Evolutionary conservation across 768 basidiomycete species (phyloP), one percentile per base, ranked within the genome.

Genomic region (Serpula lacrymans): DNA sequence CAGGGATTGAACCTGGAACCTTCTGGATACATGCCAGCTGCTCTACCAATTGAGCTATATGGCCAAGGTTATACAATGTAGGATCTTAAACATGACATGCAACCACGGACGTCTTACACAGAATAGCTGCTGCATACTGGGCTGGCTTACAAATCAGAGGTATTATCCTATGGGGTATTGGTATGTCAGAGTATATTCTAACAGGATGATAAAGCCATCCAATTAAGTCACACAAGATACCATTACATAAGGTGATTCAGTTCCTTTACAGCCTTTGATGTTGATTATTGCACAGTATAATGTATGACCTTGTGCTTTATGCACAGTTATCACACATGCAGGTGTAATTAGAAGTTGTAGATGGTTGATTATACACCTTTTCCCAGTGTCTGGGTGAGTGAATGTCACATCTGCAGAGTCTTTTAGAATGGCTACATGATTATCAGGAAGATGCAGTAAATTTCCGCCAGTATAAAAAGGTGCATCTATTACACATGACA

Each of bases 191-290:
- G n/a, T n/a, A n/a, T n/a, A n/a, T n/a, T n/a, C n/a, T n/a, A n/a
- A n/a, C 0, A 69, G 42, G 3, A 71, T 59, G 0, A 60, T 27
- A 3, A 71, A 25, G 0, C 64, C 63, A 3, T 57, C 26, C 0
- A 71, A 40, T 0, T 46, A 53, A 2, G 42, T 58, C 0, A 54
- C 62, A 0, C 59, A 43, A 3, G 72, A 76, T 0, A 66, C 27
- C 68, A 72, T 72, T 3, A 72, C 68, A 46, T 73, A 73, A 0
- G 68, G 62, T 0, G 60, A 33, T 46, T 70, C 64, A 0, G 57
- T 57, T 1, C 64, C 63, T 70, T 44, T 12, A 68, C 54, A 0
- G 51, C 61, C 5, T 46, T 45, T 0, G 34, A 8, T n/a, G n/a
- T n/a, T n/a, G n/a, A n/a, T n/a, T n/a, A n/a, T n/a, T n/a, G n/a